A percentile compares a stretch with the other conserved stretches of the same genome.
Conservation (phyloP, 1,139 yeast genomes). For the Yarrowia galli region DNA sequence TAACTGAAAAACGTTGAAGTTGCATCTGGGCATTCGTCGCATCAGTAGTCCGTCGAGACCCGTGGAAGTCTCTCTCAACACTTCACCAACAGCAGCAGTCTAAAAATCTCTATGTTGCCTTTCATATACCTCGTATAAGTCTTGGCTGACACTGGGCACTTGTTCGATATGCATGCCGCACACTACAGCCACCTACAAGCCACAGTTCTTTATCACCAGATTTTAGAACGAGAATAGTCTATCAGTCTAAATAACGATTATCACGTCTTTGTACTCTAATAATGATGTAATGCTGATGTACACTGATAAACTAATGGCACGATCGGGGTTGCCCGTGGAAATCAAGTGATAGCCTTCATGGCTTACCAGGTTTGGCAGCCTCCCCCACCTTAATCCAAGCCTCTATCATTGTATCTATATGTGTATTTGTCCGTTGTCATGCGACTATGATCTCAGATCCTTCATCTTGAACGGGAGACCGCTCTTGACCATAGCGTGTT, state of each 20-base stretch:
- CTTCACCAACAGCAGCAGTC: background rate
- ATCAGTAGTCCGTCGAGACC: too few species aligned
- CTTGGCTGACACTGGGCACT: slow-evolving; percentile 9
- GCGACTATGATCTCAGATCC: slow-evolving; percentile 53
- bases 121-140: background rate
- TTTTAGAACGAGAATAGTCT: background rate
- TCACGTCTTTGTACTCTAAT: background rate
- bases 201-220: background rate
- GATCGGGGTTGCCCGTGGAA: too few species aligned
- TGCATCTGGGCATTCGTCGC: too few species aligned
- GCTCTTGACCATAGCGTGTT: slow-evolving; percentile 58
- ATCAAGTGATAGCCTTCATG: background rate
- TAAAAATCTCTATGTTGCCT: background rate
- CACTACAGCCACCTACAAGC: slow-evolving; percentile 13
- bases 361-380: background rate
- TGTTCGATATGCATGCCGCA: background rate
- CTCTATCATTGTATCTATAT: slow-evolving; percentile 15
- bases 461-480: slow-evolving; percentile 57
- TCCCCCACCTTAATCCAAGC: background rate
- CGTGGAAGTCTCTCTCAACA: too few species aligned
- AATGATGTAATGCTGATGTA: background rate
- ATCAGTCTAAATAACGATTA: background rate
- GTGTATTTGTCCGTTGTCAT: background rate
- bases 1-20: background rate
- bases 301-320: background rate